Base-by-base conservation (phyloP, 2,329 filamentous ascomycete genomes). In the Nemania sp. region DNA sequence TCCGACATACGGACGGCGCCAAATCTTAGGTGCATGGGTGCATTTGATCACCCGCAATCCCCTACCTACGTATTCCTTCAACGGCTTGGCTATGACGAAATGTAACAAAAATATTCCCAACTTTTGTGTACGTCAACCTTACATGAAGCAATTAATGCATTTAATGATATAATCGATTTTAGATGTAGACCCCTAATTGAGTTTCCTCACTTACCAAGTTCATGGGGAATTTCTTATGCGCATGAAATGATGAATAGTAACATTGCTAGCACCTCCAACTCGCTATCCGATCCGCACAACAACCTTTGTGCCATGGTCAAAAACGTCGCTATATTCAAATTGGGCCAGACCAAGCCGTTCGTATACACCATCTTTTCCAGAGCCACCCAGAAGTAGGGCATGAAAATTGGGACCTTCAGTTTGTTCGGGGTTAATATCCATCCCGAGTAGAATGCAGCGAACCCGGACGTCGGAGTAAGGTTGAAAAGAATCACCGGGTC, bases 271-370 rank as follows among this genome's bases (percentile, higher is more conserved):
- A 13, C 38, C 11, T 41, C 18, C 6, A 41, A 41, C 11, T n/a
- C 24, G 11, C 27, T 35, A 53, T 53, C 35, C 26, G 35, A 53
- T 53, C 27, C 51, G 51, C 27, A 53, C 51, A 53, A 53, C 26
- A 26, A 27, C 5, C 18, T 53, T 53, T 32, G 6, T 53, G 15
- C 26, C 51, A 53, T 27, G 26, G 20, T 53, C 26, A 10, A 53
- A 53, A n/a, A 53, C 13, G 35, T 32, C 51, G 20, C 26, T 32
- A 20, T 53, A 24, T 53, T 53, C 51, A 7, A 53, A 20, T 15
- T 20, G 51, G 13, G 26, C 51, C 27, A 53, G 2, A 27, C 51
- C 51, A 6, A 53, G 51, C 15, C 51, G 41, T 45, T 45, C 15
- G 7, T 45, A 45, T 15, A 45, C 18, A 20, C 41, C 41, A 1